Evolutionary conservation across 1,284 basidiomycete genomes (phyloP), one percentile per base, ranked within the genome.

Genomic region (Laetiporus sulphureus): DNA sequence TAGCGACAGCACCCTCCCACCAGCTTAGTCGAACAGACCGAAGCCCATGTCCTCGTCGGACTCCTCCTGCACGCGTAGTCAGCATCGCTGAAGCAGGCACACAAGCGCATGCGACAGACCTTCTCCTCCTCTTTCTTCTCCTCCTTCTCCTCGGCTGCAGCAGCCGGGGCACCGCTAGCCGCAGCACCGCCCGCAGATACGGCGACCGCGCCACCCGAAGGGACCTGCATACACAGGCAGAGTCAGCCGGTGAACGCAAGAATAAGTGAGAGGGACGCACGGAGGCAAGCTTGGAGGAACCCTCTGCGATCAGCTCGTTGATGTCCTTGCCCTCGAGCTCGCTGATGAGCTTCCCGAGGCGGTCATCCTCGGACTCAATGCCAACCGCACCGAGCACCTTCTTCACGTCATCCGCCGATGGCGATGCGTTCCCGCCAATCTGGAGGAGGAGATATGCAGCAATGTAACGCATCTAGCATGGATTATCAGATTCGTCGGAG

Each of bases 401-500:
- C 74, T 85, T 94, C 73, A 99, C 77, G 68, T 98, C 95, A 42
- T 66, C 77, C 49, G 91, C 90, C 46, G 86, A 83, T 53, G 96
- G 96, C 53, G 77, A 82, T 59, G 79, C 66, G 67, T 98, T 97
- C 52, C 96, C 96, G 58, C 92, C 96, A 65, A 84, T 79, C 69
- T 90, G 86, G 71, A 98, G 91, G 67, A 99, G 91, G 55, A 99
- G 82, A 78, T 97, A 99, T 57, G 91, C 92, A 73, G 94, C 95
- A 72, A 99, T 77, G 72, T 95, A 77, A 77, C 91, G 91, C 92
- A 96, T 95, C 87, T 91, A 41, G 11, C 30, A 13, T 32, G 56
- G 15, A 44, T 39, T 16, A 45, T 36, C 33, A 32, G 44, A n/a
- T n/a, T n/a, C n/a, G n/a, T n/a, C n/a, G n/a, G n/a, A n/a, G n/a